phyloP scores from a whole-genome alignment of 2,329 filamentous ascomycete genomes.

The Thermothelomyces thermophilus region DNA sequence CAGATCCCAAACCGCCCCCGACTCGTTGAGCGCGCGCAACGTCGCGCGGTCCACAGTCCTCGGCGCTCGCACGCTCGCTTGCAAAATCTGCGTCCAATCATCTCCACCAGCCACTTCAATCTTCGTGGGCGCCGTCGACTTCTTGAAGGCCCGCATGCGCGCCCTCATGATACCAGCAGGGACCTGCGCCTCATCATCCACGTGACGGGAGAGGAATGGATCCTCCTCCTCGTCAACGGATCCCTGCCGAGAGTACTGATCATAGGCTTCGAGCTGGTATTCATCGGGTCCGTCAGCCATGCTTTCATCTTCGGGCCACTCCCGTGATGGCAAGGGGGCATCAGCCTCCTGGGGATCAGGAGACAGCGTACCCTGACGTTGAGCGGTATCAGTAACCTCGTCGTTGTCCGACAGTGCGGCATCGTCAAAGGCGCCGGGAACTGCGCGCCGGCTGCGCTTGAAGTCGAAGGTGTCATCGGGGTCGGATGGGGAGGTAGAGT shows the following conservation, averaged over 20 bases:
- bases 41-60: constrained; percentile 89
- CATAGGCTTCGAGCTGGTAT: constrained; percentile 41
- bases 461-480: constrained; percentile 55
- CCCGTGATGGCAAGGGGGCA: constrained; percentile 24
- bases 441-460: constrained; percentile 40
- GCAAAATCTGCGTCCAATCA: constrained; percentile 90
- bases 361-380: constrained; percentile 80
- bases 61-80: constrained; percentile 86
- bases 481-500: constrained; percentile 33
- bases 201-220: constrained; percentile 43
- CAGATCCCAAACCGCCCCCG: constrained; percentile 47
- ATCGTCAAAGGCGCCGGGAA: constrained; percentile 78
- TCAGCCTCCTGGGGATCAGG: constrained; percentile 60
- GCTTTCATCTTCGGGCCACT: constrained; percentile 50
- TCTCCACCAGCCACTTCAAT: constrained; percentile 62
- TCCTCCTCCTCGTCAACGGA: constrained; percentile 35
- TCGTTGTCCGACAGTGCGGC: constrained; percentile 52
- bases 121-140: constrained; percentile 50
- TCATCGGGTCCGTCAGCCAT: constrained; percentile 54
- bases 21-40: constrained; percentile 53
- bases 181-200: constrained; percentile 42
- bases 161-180: constrained; percentile 58
- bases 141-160: constrained; percentile 57
- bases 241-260: constrained; percentile 23
- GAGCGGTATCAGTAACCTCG: constrained; percentile 41